Conservation (phyloP, 345 rosid genomes). For the Citrus reticulata region DNA sequence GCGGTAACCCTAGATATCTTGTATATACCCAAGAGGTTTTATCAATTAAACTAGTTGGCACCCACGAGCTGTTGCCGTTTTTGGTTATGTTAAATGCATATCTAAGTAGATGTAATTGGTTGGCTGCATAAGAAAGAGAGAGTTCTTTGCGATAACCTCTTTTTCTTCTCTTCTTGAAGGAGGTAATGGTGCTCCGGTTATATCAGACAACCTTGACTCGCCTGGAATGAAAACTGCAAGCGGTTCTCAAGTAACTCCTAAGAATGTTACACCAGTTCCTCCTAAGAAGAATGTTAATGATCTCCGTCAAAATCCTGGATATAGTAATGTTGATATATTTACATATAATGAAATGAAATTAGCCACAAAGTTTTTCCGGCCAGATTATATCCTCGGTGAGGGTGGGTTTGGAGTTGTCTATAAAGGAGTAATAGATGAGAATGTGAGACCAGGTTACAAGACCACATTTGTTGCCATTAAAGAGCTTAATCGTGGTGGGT, state of each 20-base stretch:
- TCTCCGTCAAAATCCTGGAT: constrained; percentile 67
- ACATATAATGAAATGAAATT: constrained; percentile 76
- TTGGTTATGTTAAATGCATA: neutral
- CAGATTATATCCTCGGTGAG: constrained; percentile 84
- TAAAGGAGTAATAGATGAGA: constrained; percentile 74
- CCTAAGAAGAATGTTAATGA: constrained; percentile 65
- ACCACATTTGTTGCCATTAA: constrained; percentile 77
- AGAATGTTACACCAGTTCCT: constrained; percentile 40
- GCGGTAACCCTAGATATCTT: no score
- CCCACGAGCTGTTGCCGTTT: neutral
- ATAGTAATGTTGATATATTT: constrained; percentile 70
- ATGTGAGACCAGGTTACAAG: constrained; percentile 53
- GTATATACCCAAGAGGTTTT: no score
- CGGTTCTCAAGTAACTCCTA: constrained; percentile 28
- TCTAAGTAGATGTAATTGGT: neutral
- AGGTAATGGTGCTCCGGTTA: constrained; percentile 20
- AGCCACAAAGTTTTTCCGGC: constrained; percentile 83
- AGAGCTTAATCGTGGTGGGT: constrained; percentile 88
- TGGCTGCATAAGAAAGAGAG: neutral
- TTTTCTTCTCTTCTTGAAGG: neutral
- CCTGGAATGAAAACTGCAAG: constrained; percentile 15
- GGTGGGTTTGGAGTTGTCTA: constrained; percentile 97
- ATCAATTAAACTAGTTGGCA: neutral
- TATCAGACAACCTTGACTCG: constrained; percentile 12
- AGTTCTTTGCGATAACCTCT: neutral